A percentile compares a stretch with the other conserved stretches of the same genome.
Conservation (phyloP, 495 filamentous ascomycete species). For the Lasiosphaeria hispida region DNA sequence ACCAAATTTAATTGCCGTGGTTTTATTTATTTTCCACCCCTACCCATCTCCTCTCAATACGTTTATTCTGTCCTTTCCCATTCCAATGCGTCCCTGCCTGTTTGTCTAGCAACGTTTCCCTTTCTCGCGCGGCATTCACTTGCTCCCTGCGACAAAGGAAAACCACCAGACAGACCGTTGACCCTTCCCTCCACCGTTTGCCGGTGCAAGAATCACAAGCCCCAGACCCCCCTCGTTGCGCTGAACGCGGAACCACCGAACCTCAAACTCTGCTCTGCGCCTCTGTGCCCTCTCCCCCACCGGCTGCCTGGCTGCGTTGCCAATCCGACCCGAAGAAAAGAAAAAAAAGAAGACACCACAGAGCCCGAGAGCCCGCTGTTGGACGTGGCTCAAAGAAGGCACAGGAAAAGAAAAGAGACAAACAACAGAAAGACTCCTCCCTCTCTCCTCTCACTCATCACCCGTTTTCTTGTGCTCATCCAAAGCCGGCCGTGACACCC, state of each 20-base stretch:
- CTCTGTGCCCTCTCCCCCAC: background rate
- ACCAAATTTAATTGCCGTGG: slow-evolving; percentile 10
- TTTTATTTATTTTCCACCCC: slow-evolving; percentile 12
- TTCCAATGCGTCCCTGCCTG: slow-evolving; percentile 29
- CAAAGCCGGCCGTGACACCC: slow-evolving; percentile 15
- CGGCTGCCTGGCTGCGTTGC: background rate
- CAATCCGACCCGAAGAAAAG: background rate
- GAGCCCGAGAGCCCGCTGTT: background rate
- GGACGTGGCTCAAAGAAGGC: slow-evolving; percentile 16
- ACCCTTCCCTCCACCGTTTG: background rate
- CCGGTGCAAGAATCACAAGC: too few species aligned
- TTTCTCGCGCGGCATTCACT: slow-evolving; percentile 48
- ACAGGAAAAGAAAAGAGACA: background rate
- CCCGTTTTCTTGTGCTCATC: slow-evolving; percentile 6
- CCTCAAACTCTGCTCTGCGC: too few species aligned
- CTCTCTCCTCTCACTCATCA: slow-evolving; percentile 19
- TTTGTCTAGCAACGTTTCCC: slow-evolving; percentile 32
- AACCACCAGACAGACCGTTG: slow-evolving; percentile 22
- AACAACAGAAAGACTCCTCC: background rate
- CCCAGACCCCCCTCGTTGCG: background rate
- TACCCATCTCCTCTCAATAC: too few species aligned
- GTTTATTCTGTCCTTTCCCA: slow-evolving; percentile 9
- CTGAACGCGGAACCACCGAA: slow-evolving; percentile 1
- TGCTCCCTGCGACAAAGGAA: slow-evolving; percentile 43
- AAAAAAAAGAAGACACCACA: too few species aligned